Evolutionary conservation across 768 basidiomycete species (phyloP).

Genomic region (Thelephora aurantiotincta): DNA sequence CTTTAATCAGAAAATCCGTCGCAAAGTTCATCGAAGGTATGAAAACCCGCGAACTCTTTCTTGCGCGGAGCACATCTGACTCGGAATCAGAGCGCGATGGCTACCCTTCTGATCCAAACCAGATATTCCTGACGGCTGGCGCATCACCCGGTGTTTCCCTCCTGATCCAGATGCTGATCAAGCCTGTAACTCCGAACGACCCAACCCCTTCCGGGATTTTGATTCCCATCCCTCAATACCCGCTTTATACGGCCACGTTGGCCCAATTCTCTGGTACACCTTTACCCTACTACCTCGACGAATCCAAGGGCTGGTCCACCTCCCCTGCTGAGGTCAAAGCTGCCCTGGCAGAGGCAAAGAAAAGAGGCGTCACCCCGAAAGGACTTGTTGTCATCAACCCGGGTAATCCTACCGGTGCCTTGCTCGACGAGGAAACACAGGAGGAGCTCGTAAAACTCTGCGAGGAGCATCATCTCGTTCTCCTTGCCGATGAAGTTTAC

Average conservation of each 20-base stretch:
- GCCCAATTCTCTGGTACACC: constrained; percentile 71
- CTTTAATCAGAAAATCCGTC: constrained; percentile 75
- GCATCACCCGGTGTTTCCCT: constrained; percentile 92
- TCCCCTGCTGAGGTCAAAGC: constrained; percentile 50
- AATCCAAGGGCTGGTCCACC: constrained; percentile 72
- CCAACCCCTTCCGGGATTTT: constrained; percentile 60
- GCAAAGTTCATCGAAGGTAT: constrained; percentile 81
- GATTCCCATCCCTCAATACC: constrained; percentile 98
- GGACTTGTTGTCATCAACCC: constrained; percentile 97
- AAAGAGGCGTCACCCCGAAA: constrained; percentile 50
- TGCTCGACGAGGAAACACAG: constrained; percentile 63
- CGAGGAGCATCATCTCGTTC: constrained; percentile 71
- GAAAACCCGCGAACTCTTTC: constrained; percentile 10
- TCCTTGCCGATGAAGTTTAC: constrained; percentile 98
- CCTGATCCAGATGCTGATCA: constrained; percentile 65
- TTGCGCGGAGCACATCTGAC: background rate
- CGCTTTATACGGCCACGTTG: constrained; percentile 90
- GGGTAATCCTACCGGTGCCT: constrained; percentile 90
- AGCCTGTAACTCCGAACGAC: constrained; percentile 12
- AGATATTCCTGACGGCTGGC: constrained; percentile 91
- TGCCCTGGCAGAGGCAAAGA: constrained; percentile 50
- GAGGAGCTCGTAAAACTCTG: constrained; percentile 68
- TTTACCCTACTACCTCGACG: constrained; percentile 83
- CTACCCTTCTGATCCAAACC: constrained; percentile 61
- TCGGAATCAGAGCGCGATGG: constrained; percentile 71